Base-by-base conservation (phyloP, 2,329 filamentous ascomycete genomes). In the Aspergillus thermomutatus region DNA sequence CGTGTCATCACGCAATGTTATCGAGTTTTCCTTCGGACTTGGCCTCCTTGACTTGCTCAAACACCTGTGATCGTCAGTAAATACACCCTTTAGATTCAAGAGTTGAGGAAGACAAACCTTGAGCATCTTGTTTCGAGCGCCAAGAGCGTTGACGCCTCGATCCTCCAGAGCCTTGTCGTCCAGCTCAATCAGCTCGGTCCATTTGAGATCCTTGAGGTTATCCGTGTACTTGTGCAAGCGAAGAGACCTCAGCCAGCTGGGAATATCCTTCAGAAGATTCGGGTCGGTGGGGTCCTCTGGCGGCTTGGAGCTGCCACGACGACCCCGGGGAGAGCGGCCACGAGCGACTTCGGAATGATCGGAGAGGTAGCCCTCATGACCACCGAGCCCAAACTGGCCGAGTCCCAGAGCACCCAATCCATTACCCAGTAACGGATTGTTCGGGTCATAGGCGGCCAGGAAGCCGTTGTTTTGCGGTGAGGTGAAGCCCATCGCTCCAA, bases 171-270 rank as follows among this genome's bases (percentile, higher is more conserved):
- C 92, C 71, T 92, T 92, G 66, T 99, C 94, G 68, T 97, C 91
- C 65, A 99, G 80, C 74, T 94, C 90, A 58, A 99, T 81, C 66
- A 99, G 78, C 53, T 99, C 94, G 27, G 88, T 90, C 94, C 94
- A 99, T 69, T 94, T 92, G 81, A 97, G 86, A 70, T 97, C 93
- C 78, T 97, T 99, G 62, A 99, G 79, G 66, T 97, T 95, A 66
- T 99, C 94, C 9, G 94, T 99, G 77, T 99, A 99, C 80, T 99
- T 99, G 82, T 99, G 94, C 68, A 99, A 82, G 59, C 94, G 87
- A 71, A 97, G 83, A 74, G 92, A 97, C 72, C 94, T 87, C 68
- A 99, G 84, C 94, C 94, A 99, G 73, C 87, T 89, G 54, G 94
- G 93, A 65, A 99, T 97, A 70, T 99, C 94, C 77, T 96, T 90